Conservation (phyloP, 1,284 basidiomycete genomes). For the Kalmanozyma brasiliensis region DNA sequence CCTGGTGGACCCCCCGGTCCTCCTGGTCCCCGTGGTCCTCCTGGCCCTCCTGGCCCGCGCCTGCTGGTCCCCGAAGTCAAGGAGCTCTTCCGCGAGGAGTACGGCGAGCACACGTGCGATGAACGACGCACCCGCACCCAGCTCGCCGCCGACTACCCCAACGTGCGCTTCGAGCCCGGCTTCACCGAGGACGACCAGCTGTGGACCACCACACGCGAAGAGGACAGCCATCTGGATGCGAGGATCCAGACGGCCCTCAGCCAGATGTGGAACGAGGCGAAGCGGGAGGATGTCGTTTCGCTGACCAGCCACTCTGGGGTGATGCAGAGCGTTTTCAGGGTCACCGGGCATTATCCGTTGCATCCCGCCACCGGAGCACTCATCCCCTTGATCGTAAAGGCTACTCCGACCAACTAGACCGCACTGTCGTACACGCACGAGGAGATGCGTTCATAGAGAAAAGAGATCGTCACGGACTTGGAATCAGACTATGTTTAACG, state of each 20-base stretch:
- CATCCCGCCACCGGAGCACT: conserved; percentile 41
- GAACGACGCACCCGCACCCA: conserved; percentile 27
- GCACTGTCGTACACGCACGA: too few species aligned
- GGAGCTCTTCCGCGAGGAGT: conserved; percentile 46
- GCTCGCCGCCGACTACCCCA: conserved; percentile 31
- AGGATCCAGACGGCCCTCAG: conserved; percentile 32
- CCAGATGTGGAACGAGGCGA: conserved; percentile 33
- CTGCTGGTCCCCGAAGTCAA: conserved; percentile 11
- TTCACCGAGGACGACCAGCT: conserved; percentile 29
- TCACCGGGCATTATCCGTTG: conserved; percentile 36
- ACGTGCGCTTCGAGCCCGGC: conserved; percentile 27
- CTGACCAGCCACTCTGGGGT: conserved; percentile 52
- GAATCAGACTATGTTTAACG: too few species aligned
- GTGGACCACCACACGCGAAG: conserved; percentile 35
- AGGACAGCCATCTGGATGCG: conserved; percentile 20
- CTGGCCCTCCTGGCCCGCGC: too few species aligned
- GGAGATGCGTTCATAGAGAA: too few species aligned
- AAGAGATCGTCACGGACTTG: too few species aligned
- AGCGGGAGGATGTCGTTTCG: conserved; percentile 31
- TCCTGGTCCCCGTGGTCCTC: too few species aligned
- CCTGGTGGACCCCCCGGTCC: too few species aligned
- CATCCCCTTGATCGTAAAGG: conserved; percentile 53
- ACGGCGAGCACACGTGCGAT: conserved; percentile 54
- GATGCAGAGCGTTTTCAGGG: conserved; percentile 47
- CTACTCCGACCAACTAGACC: too few species aligned